Evolutionary conservation across 441 rosid genomes (phyloP), one percentile per base, ranked within the genome.

Genomic region (Biscutella laevigata): DNA sequence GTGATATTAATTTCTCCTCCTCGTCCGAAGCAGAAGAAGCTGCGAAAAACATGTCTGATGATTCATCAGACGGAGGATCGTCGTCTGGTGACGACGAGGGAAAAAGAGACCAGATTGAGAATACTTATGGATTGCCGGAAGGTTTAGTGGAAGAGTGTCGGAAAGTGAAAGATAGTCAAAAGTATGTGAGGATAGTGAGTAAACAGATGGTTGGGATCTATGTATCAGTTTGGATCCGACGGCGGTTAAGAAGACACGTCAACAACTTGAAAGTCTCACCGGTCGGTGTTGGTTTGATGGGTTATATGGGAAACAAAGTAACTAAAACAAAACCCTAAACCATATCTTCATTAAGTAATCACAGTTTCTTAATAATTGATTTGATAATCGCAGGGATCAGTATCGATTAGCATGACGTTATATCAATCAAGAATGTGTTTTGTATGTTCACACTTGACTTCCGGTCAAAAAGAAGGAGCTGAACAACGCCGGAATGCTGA

Each of bases 301-400:
- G 99, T 22, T 94, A 86, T 76, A 76, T 94, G 94, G 99, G 99
- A 66, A 94, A 94, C 80, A 94, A 94, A 95, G 99, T 94, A 84
- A 11, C 3, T 4, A 7, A 14, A 7, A 24, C 32, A 28, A 28
- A 8, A 28, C 8, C 32, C 9, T 8, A 10, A 48, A 1, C 4
- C 66, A 40, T 60, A 67, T 9, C 71, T 67, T 67, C 22, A 11
- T 53, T 27, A 60, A 67, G 71, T 19, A 40, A 55, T 4, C 10
- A 0, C 1, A 13, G 29, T 24, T 13, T 27, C 19, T 40, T 57
- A 51, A 27, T 28, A 16, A 17, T 3, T 17, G 3, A 11, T 35
- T 22, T 37, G 49, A 28, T 53, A 49, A 17, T 22, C 80, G 73
- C 84, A 94, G 99, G 99, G 99, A 51, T 94, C 97, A 30, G 89